Evolutionary conservation across 2,329 filamentous ascomycete genomes (phyloP).

Genomic region (Colletotrichum graminicola): DNA sequence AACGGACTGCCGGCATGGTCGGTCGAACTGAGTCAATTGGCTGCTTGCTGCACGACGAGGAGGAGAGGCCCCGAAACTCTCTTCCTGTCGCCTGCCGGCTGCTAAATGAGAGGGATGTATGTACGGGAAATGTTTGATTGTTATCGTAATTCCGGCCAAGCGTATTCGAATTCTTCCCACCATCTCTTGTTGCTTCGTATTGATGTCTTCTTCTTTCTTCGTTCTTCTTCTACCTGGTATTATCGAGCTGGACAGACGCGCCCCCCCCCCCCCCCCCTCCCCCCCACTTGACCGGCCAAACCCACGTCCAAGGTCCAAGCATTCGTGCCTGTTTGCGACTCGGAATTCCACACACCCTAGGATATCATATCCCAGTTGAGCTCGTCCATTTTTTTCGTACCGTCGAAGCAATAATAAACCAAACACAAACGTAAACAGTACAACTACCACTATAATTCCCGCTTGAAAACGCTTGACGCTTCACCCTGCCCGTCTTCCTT

Average conservation of each 20-base stretch:
- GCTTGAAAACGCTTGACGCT: background rate
- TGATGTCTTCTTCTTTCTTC: background rate
- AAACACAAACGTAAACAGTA: slow-evolving; percentile 12
- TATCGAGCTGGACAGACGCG: too few relatives aligned
- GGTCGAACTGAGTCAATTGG: slow-evolving; percentile 28
- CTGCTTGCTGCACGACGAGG: background rate
- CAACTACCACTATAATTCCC: background rate
- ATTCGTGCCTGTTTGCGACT: background rate
- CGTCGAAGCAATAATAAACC: slow-evolving; percentile 6
- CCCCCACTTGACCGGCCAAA: background rate
- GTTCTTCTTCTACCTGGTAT: too few relatives aligned
- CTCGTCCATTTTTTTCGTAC: slow-evolving; percentile 7
- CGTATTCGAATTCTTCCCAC: background rate
- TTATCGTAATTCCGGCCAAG: background rate
- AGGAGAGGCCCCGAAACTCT: background rate
- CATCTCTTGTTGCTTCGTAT: background rate
- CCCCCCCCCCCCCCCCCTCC: background rate
- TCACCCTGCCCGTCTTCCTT: slow-evolving; percentile 8
- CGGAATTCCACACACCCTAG: background rate
- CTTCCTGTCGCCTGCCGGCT: background rate
- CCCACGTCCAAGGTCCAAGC: background rate
- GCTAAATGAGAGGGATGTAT: slow-evolving; percentile 4
- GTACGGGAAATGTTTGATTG: background rate
- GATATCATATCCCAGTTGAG: background rate
- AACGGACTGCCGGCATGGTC: background rate